Evolutionary conservation across 2,329 filamentous ascomycete species (phyloP).

Genomic region (Sporothrix euskadiensis): DNA sequence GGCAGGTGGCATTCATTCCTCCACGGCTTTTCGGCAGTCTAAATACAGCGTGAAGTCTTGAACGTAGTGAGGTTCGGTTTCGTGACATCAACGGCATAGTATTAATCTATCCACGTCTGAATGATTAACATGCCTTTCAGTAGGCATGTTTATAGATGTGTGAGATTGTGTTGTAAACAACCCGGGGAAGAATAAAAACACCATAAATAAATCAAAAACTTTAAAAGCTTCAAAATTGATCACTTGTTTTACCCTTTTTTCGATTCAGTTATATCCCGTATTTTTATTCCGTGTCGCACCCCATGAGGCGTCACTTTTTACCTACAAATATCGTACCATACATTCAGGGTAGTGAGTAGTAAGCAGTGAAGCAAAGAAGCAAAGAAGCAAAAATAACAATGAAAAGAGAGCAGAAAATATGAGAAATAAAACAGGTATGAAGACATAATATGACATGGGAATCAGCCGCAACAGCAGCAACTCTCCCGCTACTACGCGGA

Average conservation of each 20-base stretch:
- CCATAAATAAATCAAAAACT: too few relatives aligned
- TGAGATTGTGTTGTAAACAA: background rate
- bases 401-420: background rate
- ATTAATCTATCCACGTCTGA: too few relatives aligned
- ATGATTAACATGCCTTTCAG: too few relatives aligned
- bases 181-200: background rate
- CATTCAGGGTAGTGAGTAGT: background rate
- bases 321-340: slow-evolving; percentile 13
- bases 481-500: too few relatives aligned
- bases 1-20: background rate
- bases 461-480: too few relatives aligned
- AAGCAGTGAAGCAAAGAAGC: background rate
- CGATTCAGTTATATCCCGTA: background rate
- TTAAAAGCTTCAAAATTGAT: too few relatives aligned
- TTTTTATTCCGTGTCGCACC: background rate
- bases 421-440: background rate
- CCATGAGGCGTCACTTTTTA: background rate
- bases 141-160: too few relatives aligned
- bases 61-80: background rate
- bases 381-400: background rate
- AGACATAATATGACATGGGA: background rate
- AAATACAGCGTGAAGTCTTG: background rate
- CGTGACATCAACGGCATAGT: background rate
- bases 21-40: background rate
- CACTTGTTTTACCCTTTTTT: background rate